phyloP scores from a whole-genome alignment of 495 filamentous ascomycete genomes.

The Chaetomidium leptoderma region DNA sequence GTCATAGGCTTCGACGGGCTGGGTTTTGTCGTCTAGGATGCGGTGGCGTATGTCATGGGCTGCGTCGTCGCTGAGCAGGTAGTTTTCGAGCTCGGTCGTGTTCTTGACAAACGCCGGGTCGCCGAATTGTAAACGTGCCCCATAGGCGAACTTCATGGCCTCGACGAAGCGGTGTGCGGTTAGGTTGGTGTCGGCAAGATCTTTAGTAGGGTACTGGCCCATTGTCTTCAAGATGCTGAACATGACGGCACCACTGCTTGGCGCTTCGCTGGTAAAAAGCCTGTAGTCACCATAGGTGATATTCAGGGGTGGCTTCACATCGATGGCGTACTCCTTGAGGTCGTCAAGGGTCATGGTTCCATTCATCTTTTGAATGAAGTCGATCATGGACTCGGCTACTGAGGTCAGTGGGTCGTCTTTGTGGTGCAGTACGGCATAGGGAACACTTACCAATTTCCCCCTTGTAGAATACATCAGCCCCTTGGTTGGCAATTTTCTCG shows the following conservation, averaged over 20 bases:
- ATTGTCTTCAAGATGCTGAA: conserved; percentile 73
- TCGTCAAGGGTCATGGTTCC: conserved; percentile 84
- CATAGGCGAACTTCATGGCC: conserved; percentile 84
- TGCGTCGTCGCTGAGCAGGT: conserved; percentile 60
- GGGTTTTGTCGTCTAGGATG: conserved; percentile 66
- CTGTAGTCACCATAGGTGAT: conserved; percentile 69
- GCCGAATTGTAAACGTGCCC: conserved; percentile 62
- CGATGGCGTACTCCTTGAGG: conserved; percentile 62
- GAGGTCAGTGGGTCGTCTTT: not conserved
- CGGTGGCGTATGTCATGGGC: conserved; percentile 54
- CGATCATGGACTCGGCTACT: conserved; percentile 68
- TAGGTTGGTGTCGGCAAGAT: conserved; percentile 31
- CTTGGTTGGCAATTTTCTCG: conserved; percentile 64
- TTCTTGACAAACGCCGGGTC: conserved; percentile 69
- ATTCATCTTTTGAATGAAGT: conserved; percentile 56
- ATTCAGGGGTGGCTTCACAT: conserved; percentile 54
- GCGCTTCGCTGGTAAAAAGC: conserved; percentile 64
- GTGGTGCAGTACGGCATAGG: not conserved
- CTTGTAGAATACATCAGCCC: conserved; percentile 70
- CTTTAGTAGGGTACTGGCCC: conserved; percentile 58
- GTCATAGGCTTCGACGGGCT: conserved; percentile 67
- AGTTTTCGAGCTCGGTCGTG: conserved; percentile 42
- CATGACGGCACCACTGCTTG: conserved; percentile 67
- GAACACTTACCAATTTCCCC: conserved; percentile 48
- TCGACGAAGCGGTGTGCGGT: conserved; percentile 81